A percentile compares a stretch with the other conserved stretches of the same genome.
Conservation (phyloP, 129 eudicot species). For the Solidago caesia region DNA sequence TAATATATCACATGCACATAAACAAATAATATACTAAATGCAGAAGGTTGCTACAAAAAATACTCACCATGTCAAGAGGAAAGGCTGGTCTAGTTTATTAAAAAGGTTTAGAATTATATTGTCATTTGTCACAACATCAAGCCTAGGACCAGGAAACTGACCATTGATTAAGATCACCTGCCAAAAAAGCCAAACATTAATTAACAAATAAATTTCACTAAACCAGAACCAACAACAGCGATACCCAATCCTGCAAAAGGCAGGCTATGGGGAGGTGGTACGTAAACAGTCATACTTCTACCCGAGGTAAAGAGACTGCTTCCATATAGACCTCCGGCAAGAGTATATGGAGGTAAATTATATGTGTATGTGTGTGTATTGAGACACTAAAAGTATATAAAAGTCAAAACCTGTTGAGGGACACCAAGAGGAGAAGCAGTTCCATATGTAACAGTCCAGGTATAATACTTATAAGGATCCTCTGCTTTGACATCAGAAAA, state of each 20-base stretch:
- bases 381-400: neutral
- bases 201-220: neutral
- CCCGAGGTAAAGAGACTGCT: no score
- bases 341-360: no score
- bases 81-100: constrained; percentile 79
- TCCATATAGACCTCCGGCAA: no score
- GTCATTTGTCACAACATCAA: constrained; percentile 81
- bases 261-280: no score
- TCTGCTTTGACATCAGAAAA: constrained; percentile 61
- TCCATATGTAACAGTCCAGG: constrained; percentile 97
- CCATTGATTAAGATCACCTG: constrained; percentile 94
- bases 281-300: no score
- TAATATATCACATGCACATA: neutral
- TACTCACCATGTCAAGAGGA: constrained; percentile 90
- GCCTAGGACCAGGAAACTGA: constrained; percentile 90
- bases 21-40: neutral
- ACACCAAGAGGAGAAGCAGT: constrained; percentile 87
- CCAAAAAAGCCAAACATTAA: constrained; percentile 26
- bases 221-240: neutral
- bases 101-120: constrained; percentile 64
- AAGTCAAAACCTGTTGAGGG: constrained; percentile 70
- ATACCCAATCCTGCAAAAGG: neutral
- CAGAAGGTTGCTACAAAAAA: constrained; percentile 8
- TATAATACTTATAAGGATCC: constrained; percentile 72
- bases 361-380: no score